Evolutionary conservation across 2,329 filamentous ascomycete species (phyloP), one percentile per base, ranked within the genome.

Genomic region (Colletotrichum sp.): DNA sequence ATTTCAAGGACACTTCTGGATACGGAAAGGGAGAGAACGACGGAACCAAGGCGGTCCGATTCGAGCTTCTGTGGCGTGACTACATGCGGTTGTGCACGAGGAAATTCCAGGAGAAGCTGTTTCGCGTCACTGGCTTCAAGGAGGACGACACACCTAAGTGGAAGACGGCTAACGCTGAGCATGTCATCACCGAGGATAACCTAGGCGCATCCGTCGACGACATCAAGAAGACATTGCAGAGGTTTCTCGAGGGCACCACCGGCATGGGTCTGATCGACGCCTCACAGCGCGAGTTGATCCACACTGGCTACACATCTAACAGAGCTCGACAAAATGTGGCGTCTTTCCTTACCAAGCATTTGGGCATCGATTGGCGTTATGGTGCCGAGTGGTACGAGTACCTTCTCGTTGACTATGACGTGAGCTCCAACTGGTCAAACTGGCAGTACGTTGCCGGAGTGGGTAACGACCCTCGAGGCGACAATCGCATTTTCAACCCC

Each of bases 361-460:
- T 96, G 5, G 88, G 89, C 2, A 92, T 96, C 26, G 94, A 96
- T 83, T 97, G 95, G 95, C 90, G 94, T 0, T 88, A 94, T 16
- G 95, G 94, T 0, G 95, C 94, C 0, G 94, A 96, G 81, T 96
- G 94, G 93, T 96, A 96, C 80, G 94, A 96, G 81, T 91, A 89
- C 81, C 86, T 94, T 80, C 87, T 96, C 5, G 87, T 93, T 34
- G 95, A 97, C 81, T 95, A 96, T 81, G 94, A 96, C 78, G 89
- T 94, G 0, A 91, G 90, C 16, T 93, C 89, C 75, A 96, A 96
- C 78, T 96, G 94, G 94, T 92, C 92, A 12, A 96, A 95, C 79
- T 96, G 94, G 94, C 94, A 96, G 82, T 96, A 96, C 76, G 91
- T 95, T 1, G 90, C 94, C 0, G 94, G 94, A 0, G 94, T 96